Evolutionary conservation across 208 protist genomes (phyloP).

Genomic region (Trypanosoma platydactyli): DNA sequence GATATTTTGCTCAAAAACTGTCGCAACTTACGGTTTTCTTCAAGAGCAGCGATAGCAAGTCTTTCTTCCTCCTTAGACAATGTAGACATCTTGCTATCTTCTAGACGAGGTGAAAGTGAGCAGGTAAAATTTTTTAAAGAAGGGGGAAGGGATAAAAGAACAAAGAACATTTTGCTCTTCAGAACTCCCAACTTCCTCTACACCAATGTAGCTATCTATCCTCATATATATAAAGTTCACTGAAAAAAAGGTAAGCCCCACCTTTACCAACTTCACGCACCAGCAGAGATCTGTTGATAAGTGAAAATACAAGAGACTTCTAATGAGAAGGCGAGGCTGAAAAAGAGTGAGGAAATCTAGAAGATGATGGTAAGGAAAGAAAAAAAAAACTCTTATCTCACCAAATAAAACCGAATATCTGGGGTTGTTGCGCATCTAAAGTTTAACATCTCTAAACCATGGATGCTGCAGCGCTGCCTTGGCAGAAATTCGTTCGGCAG

Average conservation of each 20-base stretch:
- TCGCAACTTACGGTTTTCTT: constrained; percentile 28
- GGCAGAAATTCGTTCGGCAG: constrained; percentile 85
- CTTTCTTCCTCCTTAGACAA: constrained; percentile 26
- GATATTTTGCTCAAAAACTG: constrained; percentile 10
- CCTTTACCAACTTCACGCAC: neutral
- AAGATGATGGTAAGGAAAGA: neutral
- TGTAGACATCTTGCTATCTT: constrained; percentile 7
- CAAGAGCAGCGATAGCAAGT: constrained; percentile 27
- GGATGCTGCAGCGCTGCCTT: constrained; percentile 91
- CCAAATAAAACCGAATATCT: constrained; percentile 14
- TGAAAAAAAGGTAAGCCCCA: neutral
- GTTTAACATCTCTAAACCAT: constrained; percentile 85
- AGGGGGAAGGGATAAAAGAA: constrained; percentile 14
- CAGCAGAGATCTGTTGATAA: neutral
- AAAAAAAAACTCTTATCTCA: neutral
- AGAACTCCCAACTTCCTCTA: too few species aligned
- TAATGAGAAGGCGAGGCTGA: too few species aligned
- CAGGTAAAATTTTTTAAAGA: constrained; percentile 15
- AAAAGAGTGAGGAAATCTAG: too few species aligned
- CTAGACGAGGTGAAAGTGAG: neutral
- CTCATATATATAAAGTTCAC: neutral
- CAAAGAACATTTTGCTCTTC: neutral
- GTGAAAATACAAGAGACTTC: too few species aligned
- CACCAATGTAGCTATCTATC: too few species aligned
- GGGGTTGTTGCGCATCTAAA: constrained; percentile 29